Evolutionary conservation across 2,329 filamentous ascomycete species (phyloP).

Genomic region (Dichotomopilus funicola): DNA sequence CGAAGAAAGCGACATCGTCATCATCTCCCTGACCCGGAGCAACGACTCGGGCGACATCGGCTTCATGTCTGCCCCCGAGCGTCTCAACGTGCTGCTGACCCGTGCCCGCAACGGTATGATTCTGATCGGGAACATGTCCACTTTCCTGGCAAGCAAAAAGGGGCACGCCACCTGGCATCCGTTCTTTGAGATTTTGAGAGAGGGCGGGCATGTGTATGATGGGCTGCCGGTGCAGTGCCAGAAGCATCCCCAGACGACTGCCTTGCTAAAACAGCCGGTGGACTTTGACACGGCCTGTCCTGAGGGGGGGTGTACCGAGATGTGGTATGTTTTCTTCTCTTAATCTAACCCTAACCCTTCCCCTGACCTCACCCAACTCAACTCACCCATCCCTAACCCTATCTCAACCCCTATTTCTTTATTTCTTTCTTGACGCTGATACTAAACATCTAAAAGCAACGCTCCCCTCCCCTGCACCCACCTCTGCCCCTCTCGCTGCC

Average conservation of each 20-base stretch:
- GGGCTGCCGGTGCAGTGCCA: conserved; percentile 57
- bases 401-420: neutral
- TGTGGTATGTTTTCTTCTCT: too few species aligned
- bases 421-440: neutral
- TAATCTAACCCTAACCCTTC: too few species aligned
- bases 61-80: conserved; percentile 59
- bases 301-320: conserved; percentile 61
- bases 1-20: conserved; percentile 67
- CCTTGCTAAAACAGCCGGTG: conserved; percentile 40
- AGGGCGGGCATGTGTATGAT: conserved; percentile 46
- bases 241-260: conserved; percentile 46
- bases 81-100: conserved; percentile 64
- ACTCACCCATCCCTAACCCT: neutral
- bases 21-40: conserved; percentile 61
- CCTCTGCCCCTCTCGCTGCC: conserved; percentile 53
- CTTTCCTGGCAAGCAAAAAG: conserved; percentile 55
- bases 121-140: conserved; percentile 63
- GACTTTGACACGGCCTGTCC: conserved; percentile 59
- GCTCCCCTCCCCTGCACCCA: conserved; percentile 53
- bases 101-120: conserved; percentile 59
- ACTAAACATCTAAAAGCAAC: conserved; percentile 32
- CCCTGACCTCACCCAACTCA: too few species aligned
- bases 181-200: conserved; percentile 51
- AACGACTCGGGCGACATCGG: conserved; percentile 60
- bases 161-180: conserved; percentile 51